These are phyloP conservation scores for Agroathelia rolfsii DNA, from an alignment of 1,284 basidiomycete species.

Conservation along the genomic window DNA sequence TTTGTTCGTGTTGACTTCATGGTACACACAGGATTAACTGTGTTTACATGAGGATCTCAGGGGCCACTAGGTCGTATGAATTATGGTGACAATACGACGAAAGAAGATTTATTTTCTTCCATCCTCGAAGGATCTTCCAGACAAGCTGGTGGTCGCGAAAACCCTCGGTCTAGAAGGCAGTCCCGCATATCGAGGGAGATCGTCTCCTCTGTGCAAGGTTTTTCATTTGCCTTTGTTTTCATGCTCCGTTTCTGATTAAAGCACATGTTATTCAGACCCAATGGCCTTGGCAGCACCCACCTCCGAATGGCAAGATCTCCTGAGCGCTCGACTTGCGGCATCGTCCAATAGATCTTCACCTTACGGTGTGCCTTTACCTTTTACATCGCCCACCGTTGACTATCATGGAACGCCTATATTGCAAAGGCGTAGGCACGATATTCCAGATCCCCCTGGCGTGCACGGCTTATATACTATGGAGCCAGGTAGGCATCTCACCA, in stretches of 20 bases:
- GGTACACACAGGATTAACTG: too few species aligned
- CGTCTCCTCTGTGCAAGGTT: conserved; percentile 58
- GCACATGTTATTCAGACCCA: conserved; percentile 32
- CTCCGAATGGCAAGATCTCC: conserved; percentile 66
- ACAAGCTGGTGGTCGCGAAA: conserved; percentile 41
- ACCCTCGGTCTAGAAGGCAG: conserved; percentile 58
- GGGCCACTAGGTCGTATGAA: conserved; percentile 52
- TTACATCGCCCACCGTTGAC: conserved; percentile 11
- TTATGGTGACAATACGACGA: conserved; percentile 41
- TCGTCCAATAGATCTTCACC: conserved; percentile 15
- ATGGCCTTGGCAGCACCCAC: conserved; percentile 55
- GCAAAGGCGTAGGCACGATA: conserved; percentile 33
- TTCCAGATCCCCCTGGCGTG: conserved; percentile 30
- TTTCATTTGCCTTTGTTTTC: conserved; percentile 2
- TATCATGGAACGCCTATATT: conserved; percentile 22
- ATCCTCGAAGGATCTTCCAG: conserved; percentile 45
- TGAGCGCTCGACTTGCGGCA: conserved; percentile 41
- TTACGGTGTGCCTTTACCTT: conserved; percentile 2
- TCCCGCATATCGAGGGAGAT: conserved; percentile 68
- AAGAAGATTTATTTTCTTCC: conserved; percentile 63
- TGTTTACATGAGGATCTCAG: conserved; percentile 22
- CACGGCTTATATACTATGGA: conserved; percentile 48
- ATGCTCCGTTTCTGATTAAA: conserved; percentile 3
- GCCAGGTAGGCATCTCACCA: conserved; percentile 13
- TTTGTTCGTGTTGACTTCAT: conserved; percentile 35